A percentile compares a stretch with the other conserved stretches of the same genome.
phyloP scores from a whole-genome alignment of 768 basidiomycete species.

The Panaeolus cyanescens region DNA sequence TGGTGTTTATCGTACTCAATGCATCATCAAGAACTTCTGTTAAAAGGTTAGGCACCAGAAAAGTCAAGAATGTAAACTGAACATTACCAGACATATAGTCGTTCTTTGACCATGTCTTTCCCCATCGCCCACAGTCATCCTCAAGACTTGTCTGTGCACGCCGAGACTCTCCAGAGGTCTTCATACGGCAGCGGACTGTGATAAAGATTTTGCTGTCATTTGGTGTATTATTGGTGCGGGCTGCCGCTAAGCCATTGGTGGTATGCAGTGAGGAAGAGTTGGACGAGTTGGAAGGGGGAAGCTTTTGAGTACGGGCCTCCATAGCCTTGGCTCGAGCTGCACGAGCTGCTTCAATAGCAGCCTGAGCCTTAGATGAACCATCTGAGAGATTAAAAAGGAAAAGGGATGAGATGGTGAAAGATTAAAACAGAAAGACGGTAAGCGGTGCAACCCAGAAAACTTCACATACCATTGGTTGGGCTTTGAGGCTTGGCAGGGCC shows the following conservation, averaged over 20 bases:
- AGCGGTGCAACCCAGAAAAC: background rate
- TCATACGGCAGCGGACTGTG: slow-evolving; percentile 7
- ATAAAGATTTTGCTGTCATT: slow-evolving; percentile 6
- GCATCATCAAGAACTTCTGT: background rate
- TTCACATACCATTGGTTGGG: too few relatives aligned
- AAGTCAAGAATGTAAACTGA: background rate
- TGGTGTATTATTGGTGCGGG: background rate
- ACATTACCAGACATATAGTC: slow-evolving; percentile 1
- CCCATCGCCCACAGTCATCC: slow-evolving; percentile 12
- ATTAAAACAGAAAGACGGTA: too few relatives aligned
- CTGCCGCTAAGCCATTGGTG: background rate
- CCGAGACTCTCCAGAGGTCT: background rate
- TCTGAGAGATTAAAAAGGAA: background rate
- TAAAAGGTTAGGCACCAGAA: background rate
- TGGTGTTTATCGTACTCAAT: background rate
- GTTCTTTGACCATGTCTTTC: slow-evolving; percentile 14
- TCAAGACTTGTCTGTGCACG: slow-evolving; percentile 11
- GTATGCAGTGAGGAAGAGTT: background rate
- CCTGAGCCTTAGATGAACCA: background rate
- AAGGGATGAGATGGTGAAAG: background rate
- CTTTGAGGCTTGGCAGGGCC: too few relatives aligned
- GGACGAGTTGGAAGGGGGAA: background rate
- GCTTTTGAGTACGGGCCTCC: slow-evolving; percentile 6
- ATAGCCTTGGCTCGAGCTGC: slow-evolving; percentile 5
- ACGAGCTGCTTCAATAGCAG: slow-evolving; percentile 7